phyloP scores from a whole-genome alignment of 1,139 yeast species.

The Hyphopichia fennica region DNA sequence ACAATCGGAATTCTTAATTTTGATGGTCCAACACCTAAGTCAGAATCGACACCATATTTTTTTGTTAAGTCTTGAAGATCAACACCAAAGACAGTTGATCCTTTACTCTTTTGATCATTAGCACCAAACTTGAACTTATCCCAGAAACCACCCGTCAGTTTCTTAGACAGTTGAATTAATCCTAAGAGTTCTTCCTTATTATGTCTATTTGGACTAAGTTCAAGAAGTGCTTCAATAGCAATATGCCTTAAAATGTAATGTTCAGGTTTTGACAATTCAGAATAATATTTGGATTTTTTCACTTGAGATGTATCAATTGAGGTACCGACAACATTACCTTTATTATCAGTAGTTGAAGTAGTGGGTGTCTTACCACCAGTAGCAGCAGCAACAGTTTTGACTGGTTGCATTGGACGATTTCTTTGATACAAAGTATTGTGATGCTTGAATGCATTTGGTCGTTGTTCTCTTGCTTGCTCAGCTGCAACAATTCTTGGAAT shows the following conservation, averaged over 20 bases:
- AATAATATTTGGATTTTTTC: constrained; percentile 52
- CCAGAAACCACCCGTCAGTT: constrained; percentile 62
- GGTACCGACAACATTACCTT: constrained; percentile 6
- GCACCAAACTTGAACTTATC: constrained; percentile 55
- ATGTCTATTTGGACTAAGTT: constrained; percentile 33
- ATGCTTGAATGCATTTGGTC: constrained; percentile 82
- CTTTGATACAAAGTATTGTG: constrained; percentile 51
- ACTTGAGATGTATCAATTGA: constrained; percentile 11
- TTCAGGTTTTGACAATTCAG: constrained; percentile 67
- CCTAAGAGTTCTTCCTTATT: constrained; percentile 53
- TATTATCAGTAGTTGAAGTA: constrained; percentile 5
- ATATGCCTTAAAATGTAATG: constrained; percentile 64
- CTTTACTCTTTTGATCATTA: constrained; percentile 26
- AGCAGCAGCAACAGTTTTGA: constrained; percentile 22
- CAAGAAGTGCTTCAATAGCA: constrained; percentile 63
- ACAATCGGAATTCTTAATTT: constrained; percentile 81
- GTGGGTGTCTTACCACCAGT: constrained; percentile 11
- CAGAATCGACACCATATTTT: constrained; percentile 82
- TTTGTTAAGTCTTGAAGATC: constrained; percentile 71
- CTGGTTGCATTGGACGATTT: constrained; percentile 37
- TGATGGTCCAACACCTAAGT: constrained; percentile 82
- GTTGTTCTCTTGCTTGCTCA: constrained; percentile 90
- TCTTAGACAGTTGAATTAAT: constrained; percentile 53
- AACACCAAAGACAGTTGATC: constrained; percentile 67
- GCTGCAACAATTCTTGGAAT: constrained; percentile 97